A percentile compares a stretch with the other conserved stretches of the same genome.
phyloP scores from a whole-genome alignment of 192 early-diverging fungal genomes.

The Backusella macrospora region DNA sequence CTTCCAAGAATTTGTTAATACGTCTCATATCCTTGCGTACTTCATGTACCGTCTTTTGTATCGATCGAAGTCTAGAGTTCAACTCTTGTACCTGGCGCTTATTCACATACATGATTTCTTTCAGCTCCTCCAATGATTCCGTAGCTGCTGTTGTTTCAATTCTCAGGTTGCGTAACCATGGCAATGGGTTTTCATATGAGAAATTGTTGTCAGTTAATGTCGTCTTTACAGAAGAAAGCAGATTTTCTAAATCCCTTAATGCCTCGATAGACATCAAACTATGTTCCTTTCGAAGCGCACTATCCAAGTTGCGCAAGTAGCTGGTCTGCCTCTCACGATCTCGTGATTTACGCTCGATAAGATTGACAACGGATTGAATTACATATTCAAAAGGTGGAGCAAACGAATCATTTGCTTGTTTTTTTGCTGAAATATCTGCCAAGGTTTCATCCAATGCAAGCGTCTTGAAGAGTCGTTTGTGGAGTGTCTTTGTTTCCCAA shows the following conservation, averaged over 20 bases:
- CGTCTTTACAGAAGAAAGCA: slow-evolving; percentile 20
- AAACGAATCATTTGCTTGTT: neutral
- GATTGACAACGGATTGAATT: slow-evolving; percentile 35
- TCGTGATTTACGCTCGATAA: slow-evolving; percentile 34
- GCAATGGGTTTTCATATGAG: slow-evolving; percentile 39
- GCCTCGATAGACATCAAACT: slow-evolving; percentile 29
- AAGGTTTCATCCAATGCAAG: slow-evolving; percentile 39
- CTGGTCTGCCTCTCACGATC: slow-evolving; percentile 41
- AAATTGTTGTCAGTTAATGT: slow-evolving; percentile 29
- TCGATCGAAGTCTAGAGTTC: slow-evolving; percentile 36
- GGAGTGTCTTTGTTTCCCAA: slow-evolving; percentile 47
- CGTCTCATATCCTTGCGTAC: slow-evolving; percentile 42
- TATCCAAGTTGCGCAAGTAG: slow-evolving; percentile 34
- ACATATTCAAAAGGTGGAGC: slow-evolving; percentile 40
- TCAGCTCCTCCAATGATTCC: slow-evolving; percentile 41
- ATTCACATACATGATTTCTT: slow-evolving; percentile 48
- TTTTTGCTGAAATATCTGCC: neutral
- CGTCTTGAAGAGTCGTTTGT: slow-evolving; percentile 44
- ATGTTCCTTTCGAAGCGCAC: slow-evolving; percentile 33
- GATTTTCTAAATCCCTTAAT: slow-evolving; percentile 27
- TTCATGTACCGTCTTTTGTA: slow-evolving; percentile 45
- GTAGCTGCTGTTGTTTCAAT: slow-evolving; percentile 34
- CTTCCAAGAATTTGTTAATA: slow-evolving; percentile 41
- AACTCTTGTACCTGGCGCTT: slow-evolving; percentile 44
- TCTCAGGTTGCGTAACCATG: slow-evolving; percentile 29